A percentile compares a stretch with the other conserved stretches of the same genome.
Conservation (phyloP, 2,329 filamentous ascomycete species). For the Pseudocercospora ulei region DNA sequence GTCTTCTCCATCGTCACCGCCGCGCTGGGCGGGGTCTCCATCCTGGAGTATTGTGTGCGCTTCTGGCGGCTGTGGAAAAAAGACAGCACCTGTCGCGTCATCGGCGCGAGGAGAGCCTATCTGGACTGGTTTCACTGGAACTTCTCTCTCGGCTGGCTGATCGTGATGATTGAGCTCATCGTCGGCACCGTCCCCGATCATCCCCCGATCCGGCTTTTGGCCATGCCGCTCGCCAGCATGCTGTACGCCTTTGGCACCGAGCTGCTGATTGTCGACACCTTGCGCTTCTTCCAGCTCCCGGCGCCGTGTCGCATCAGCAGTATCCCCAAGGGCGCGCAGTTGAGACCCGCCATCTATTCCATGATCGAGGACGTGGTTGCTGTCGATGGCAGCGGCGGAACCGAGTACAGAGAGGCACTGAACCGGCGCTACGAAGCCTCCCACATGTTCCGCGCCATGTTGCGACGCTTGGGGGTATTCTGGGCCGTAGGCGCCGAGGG, state of each 20-base stretch:
- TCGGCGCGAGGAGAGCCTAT: conserved; percentile 39
- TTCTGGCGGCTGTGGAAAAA: conserved; percentile 45
- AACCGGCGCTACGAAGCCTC: conserved; percentile 47
- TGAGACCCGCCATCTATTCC: conserved; percentile 47
- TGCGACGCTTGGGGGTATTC: conserved; percentile 45
- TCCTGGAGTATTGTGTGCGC: conserved; percentile 47
- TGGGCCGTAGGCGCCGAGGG: conserved; percentile 43
- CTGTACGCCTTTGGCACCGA: conserved; percentile 46
- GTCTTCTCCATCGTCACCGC: conserved; percentile 49
- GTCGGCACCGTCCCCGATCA: conserved; percentile 42
- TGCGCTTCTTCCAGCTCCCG: conserved; percentile 40
- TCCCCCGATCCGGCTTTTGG: conserved; percentile 46
- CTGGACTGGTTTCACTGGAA: conserved; percentile 53
- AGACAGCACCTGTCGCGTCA: conserved; percentile 45
- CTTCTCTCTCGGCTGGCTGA: conserved; percentile 46
- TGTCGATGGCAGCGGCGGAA: conserved; percentile 47
- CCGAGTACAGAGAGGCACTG: conserved; percentile 45
- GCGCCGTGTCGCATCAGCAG: conserved; percentile 47
- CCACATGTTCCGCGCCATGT: conserved; percentile 46
- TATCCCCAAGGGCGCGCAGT: conserved; percentile 43
- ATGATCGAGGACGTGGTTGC: conserved; percentile 48
- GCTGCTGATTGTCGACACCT: conserved; percentile 43
- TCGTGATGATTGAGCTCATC: conserved; percentile 50
- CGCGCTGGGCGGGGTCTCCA: conserved; percentile 45
- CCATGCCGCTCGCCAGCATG: conserved; percentile 46